Base-by-base conservation (phyloP, 2,329 filamentous ascomycete species). In the Nothopassalora personata region DNA sequence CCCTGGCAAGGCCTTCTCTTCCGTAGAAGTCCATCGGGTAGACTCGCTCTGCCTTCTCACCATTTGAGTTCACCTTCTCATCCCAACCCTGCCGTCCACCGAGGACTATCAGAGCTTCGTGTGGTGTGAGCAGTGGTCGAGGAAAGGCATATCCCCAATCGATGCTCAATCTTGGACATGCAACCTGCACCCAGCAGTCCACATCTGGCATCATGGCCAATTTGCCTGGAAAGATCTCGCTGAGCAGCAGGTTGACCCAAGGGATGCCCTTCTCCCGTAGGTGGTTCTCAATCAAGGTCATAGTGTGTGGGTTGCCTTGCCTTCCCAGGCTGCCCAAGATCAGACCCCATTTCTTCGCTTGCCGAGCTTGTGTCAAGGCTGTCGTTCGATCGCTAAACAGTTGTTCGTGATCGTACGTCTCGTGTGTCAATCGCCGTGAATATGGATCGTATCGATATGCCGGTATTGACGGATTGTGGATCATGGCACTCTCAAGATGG, bases 11-110 rank as follows among this genome's bases (percentile, higher is more conserved):
- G 0, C 94, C 94, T 49, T 97, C 90, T 72, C 88, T 93, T 0
- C 87, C 92, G 76, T 99, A 99, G 72, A 96, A 99, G 74, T 99
- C 92, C 94, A 99, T 99, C 0, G 92, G 93, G 76, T 99, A 99
- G 13, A 70, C 66, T 18, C 50, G 55, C 58, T 62, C 58, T 36
- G 54, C 49, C 31, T 62, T 60, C 39, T 56, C 63, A 43, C 60
- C 67, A 54, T 56, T 68, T 46, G 39, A 62, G 46, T 58, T 56
- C 13, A 58, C 67, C 43, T 59, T 63, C 55, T 61, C 61, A 61
- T 86, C 90, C 79, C 79, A 81, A 2, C 89, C 89, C 66, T 94
- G 83, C 64, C 83, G 84, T 62, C 86, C 86, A 3, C 89, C 91
- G 51, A 99, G 76, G n/a, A 91, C 90, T 34, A 99, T 87, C 60